Percentiles rank a stretch among this genome's conserved stretches.
Conservation (phyloP, 192 early-diverging fungal species). For the Gonapodya sp. region DNA sequence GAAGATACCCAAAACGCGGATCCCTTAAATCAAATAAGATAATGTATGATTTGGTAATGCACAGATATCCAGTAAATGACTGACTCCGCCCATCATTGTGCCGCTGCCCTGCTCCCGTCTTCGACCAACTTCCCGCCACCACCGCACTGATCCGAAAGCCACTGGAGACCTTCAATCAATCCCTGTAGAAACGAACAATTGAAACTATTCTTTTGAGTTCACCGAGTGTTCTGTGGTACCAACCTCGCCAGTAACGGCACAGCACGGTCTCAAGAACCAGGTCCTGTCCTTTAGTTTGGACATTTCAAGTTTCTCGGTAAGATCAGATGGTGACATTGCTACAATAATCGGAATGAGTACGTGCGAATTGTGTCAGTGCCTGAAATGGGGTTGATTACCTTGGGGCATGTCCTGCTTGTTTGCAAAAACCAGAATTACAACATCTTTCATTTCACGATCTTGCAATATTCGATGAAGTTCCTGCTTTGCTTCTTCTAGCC, state of each 20-base stretch:
- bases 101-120: no score
- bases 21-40: no score
- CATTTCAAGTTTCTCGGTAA: not conserved
- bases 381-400: no score
- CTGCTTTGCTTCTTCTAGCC: constrained; percentile 79
- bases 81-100: no score
- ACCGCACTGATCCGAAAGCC: not conserved
- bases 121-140: not conserved
- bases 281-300: not conserved
- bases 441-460: constrained; percentile 91
- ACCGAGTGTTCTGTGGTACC: not conserved
- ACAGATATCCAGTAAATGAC: no score
- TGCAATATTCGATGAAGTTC: constrained; percentile 92
- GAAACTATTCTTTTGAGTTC: not conserved
- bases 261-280: not conserved
- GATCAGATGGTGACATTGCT: not conserved
- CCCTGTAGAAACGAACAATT: not conserved
- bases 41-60: no score
- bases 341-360: not conserved
- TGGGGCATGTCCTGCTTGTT: constrained; percentile 57
- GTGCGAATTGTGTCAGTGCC: not conserved
- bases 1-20: no score
- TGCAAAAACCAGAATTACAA: constrained; percentile 85
- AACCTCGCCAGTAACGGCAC: not conserved
- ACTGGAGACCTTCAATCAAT: not conserved